Conservation (phyloP, 306 rosid species). For the Quercus alba region DNA sequence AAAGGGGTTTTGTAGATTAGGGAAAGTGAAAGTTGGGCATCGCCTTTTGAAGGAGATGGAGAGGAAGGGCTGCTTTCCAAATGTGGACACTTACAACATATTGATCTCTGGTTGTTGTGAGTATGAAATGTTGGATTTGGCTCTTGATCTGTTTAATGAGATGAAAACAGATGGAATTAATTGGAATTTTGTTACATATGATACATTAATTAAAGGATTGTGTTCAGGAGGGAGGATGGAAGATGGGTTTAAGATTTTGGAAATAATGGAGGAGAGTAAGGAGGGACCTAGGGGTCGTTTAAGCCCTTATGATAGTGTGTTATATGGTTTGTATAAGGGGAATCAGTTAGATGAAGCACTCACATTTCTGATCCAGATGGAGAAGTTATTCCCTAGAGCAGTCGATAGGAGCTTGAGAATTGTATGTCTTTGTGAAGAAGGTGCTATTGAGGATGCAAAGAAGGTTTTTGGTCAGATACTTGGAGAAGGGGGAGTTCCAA, state of each 20-base stretch:
- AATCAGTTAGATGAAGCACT: conserved; percentile 45
- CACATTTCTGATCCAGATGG: conserved; percentile 52
- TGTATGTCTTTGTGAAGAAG: conserved; percentile 39
- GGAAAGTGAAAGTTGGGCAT: conserved; percentile 60
- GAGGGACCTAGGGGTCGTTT: conserved; percentile 49
- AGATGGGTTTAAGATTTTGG: conserved; percentile 59
- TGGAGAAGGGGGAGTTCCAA: conserved; percentile 55
- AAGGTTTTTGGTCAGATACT: conserved; percentile 49
- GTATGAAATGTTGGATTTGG: conserved; percentile 50
- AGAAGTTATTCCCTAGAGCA: conserved; percentile 59
- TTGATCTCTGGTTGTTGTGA: conserved; percentile 53
- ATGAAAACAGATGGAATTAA: conserved; percentile 69
- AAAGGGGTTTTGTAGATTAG: conserved; percentile 52
- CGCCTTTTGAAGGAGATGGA: conserved; percentile 70
- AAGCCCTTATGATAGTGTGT: conserved; percentile 67
- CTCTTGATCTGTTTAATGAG: conserved; percentile 65
- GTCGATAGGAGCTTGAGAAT: conserved; percentile 57
- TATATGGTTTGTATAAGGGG: conserved; percentile 66
- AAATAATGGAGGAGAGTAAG: conserved; percentile 67
- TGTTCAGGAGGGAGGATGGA: conserved; percentile 54
- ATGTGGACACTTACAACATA: conserved; percentile 54
- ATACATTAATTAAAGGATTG: conserved; percentile 24
- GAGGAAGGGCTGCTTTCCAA: conserved; percentile 68
- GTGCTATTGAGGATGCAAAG: conserved; percentile 52
- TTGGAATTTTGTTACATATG: conserved; percentile 51